Base-by-base conservation (phyloP, 768 basidiomycete genomes). In the Rhodotorula graminis region DNA sequence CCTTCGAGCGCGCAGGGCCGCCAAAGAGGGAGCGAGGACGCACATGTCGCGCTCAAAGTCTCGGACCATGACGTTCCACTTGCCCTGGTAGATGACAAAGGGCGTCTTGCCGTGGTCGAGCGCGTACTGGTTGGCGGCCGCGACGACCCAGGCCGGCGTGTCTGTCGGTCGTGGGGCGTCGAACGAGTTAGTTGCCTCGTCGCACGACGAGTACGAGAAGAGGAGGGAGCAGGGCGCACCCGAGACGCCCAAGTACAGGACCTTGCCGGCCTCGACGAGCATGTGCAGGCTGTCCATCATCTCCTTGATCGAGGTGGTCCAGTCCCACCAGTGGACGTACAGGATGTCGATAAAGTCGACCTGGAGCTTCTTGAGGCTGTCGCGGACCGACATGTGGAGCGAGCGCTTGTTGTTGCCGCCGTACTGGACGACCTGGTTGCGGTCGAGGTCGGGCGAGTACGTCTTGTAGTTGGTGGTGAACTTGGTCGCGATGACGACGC, bases 291-390 rank as follows among this genome's bases (percentile, higher is more conserved):
- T 79, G 53, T 83, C 82, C 86, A 88, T 86, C 55, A 87, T 80
- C 78, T 88, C 87, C 76, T 85, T 84, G 60, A 88, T 81, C 25
- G 82, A 81, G 7, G 62, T 60, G 19, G 57, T 57, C 18, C n/a
- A 46, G 50, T 59, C 33, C 55, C 56, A 80, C 75, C 80, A 84
- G 64, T 84, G 83, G 10, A 84, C 53, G 75, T 84, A 84, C 23
- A 84, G 77, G 53, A 86, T 75, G 71, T 87, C 85, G 72, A 85
- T 83, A 67, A 85, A 89, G n/a, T 84, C 81, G 0, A 87, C 88
- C 57, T 86, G 80, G 29, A 89, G 82, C 71, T 87, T 88, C 72
- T 83, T 83, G 71, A 86, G 79, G 19, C 83, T 84, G 3, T 80
- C 83, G 27, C 82, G 78, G 46, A 86, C 78, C 31, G 83, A 82